Conservation (phyloP, 768 basidiomycete genomes). For the Pilatotrama ljubarskyi region DNA sequence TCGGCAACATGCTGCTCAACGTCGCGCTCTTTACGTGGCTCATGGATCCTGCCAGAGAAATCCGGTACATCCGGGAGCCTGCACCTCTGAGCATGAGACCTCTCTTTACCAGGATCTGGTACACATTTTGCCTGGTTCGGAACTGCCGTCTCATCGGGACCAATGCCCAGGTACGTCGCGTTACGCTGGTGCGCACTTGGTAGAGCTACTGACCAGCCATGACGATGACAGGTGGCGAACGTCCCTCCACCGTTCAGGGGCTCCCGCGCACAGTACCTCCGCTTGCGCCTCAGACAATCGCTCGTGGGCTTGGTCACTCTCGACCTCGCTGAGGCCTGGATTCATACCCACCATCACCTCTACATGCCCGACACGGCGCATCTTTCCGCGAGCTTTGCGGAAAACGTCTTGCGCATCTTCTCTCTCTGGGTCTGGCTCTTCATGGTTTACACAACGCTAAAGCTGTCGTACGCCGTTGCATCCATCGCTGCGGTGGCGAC, state of each 20-base stretch:
- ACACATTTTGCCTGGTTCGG: conserved; percentile 6
- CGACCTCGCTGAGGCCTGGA: conserved; percentile 12
- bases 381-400: background rate
- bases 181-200: background rate
- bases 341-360: conserved; percentile 2
- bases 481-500: conserved; percentile 13
- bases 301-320: conserved; percentile 6
- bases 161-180: conserved; percentile 18
- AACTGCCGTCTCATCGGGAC: conserved; percentile 24
- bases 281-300: background rate
- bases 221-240: conserved; percentile 12
- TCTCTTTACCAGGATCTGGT: conserved; percentile 4
- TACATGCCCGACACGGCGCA: background rate
- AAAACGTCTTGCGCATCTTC: background rate
- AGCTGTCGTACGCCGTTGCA: conserved; percentile 8
- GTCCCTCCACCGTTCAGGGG: conserved; percentile 11
- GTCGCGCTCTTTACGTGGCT: conserved; percentile 3
- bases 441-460: conserved; percentile 11
- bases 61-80: conserved; percentile 2
- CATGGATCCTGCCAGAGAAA: conserved; percentile 7
- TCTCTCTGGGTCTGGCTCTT: background rate
- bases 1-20: conserved; percentile 9
- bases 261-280: conserved; percentile 8
- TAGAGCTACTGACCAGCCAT: background rate
- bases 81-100: background rate